These are phyloP conservation scores for Fusarium sp. DNA, from an alignment of 2,329 filamentous ascomycete genomes.

Conservation along the genomic window DNA sequence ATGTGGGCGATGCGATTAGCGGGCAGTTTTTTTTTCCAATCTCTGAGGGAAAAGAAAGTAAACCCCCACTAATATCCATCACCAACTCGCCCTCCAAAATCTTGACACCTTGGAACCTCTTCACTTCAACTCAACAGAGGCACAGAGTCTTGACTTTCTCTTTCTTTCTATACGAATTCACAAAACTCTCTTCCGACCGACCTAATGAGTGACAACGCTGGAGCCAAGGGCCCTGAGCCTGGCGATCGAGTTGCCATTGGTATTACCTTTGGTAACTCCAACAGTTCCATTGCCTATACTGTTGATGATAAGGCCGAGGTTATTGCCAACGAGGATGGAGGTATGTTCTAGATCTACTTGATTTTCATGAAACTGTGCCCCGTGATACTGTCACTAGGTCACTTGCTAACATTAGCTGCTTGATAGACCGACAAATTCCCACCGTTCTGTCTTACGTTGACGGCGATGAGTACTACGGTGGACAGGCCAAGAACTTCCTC, in stretches of 20 bases:
- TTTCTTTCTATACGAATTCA: constrained; percentile 2
- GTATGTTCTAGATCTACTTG: constrained; percentile 57
- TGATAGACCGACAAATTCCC: constrained; percentile 91
- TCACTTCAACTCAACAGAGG: constrained; percentile 12
- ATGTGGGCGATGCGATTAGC: constrained; percentile 39
- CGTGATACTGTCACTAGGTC: not conserved
- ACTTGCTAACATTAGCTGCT: constrained; percentile 25
- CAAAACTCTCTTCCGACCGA: constrained; percentile 15
- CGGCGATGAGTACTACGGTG: constrained; percentile 95
- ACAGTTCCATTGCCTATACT: constrained; percentile 96
- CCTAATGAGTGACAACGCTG: constrained; percentile 59
- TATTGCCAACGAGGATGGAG: constrained; percentile 98
- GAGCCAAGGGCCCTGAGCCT: constrained; percentile 60
- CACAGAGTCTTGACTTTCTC: constrained; percentile 15
- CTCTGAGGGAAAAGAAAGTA: constrained; percentile 38
- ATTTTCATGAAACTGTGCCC: not conserved
- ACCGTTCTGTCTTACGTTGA: constrained; percentile 93
- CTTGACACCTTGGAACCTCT: constrained; percentile 28
- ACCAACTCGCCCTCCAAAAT: constrained; percentile 36
- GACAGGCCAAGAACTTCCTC: constrained; percentile 93
- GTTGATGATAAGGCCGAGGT: constrained; percentile 95
- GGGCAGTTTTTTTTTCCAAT: constrained; percentile 42
- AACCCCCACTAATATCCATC: constrained; percentile 40
- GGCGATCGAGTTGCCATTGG: constrained; percentile 81
- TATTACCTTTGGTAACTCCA: constrained; percentile 97